Base-by-base conservation (phyloP, 306 rosid species). In the Gleditsia sinensis region DNA sequence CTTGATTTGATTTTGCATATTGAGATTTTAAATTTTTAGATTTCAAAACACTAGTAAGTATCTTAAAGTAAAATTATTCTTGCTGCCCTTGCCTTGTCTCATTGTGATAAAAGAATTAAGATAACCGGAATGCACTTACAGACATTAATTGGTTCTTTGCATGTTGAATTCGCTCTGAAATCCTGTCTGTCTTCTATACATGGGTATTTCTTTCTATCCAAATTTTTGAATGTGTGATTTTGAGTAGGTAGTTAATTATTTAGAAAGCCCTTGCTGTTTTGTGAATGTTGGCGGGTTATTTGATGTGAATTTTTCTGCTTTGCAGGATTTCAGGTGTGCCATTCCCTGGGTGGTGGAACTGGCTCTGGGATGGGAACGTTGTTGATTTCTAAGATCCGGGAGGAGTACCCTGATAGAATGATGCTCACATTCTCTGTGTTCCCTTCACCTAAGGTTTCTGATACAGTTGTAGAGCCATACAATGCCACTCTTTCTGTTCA, bases 341-440 rank as follows among this genome's bases (percentile, higher is more conserved):
- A 85, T 62, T 85, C 88, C 12, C 21, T 82, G 67, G 88, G 88
- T 1, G 88, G 88, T 48, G 86, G 88, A 54, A 85, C 88, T 42
- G 88, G 88, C 3, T 85, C 88, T 5, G 88, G 88, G 3, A 85
- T 81, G 88, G 88, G 65, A 8, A 58, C 42, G 2, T 42, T 58
- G 21, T 16, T 58, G 42, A 58, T 58, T 16, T 30, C 65, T 16
- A 58, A 58, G 65, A 58, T 58, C 24, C 40, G 65, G 24, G 42
- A 58, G 40, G 65, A 58, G 65, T 58, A 30, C 6, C 65, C 66
- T 7, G 45, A 59, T 33, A 33, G 66, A 7, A 59, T 59, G 66
- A 59, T 59, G 45, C 25, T 33, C 25, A 59, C 66, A 32, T 59
- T 59, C 20, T 59, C 66, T 2, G 66, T 59, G 13, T 32, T 59